Conservation (phyloP, 768 basidiomycete species). For the Gautieria morchelliformis region DNA sequence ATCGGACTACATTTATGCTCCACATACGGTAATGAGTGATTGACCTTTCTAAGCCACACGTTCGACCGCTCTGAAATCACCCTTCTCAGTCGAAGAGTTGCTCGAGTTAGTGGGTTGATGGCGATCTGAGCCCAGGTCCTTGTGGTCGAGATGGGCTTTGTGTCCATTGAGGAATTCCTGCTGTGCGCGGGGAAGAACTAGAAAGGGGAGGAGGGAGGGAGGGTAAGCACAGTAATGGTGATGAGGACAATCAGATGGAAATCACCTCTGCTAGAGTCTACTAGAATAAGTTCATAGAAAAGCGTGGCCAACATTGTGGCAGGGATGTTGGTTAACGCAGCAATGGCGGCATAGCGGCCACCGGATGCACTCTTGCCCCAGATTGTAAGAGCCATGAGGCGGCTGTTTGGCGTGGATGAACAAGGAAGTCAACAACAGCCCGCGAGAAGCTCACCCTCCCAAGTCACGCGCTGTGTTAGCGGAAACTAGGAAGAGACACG, state of each 20-base stretch:
- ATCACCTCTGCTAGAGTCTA: constrained; percentile 43
- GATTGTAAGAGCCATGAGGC: constrained; percentile 50
- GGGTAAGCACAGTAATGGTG: not conserved
- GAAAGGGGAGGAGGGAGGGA: not conserved
- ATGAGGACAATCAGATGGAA: not conserved
- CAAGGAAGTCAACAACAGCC: not conserved
- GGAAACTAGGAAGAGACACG: constrained; percentile 30
- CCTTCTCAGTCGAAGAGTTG: not conserved
- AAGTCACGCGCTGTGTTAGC: constrained; percentile 63
- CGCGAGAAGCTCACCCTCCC: constrained; percentile 26
- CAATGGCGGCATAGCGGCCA: constrained; percentile 47
- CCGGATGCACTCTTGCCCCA: constrained; percentile 48
- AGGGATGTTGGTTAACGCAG: constrained; percentile 58
- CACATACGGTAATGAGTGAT: no score
- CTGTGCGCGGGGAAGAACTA: constrained; percentile 12
- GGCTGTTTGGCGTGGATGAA: constrained; percentile 15
- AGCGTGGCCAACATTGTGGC: constrained; percentile 45
- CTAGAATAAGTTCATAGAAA: constrained; percentile 48
- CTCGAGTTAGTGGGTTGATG: not conserved
- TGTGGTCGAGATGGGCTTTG: constrained; percentile 9
- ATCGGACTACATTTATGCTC: no score
- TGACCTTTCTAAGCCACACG: not conserved
- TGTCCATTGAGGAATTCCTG: constrained; percentile 11
- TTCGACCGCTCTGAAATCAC: not conserved
- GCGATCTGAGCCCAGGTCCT: not conserved